Conservation (phyloP, 805 yeast genomes). For the Kazachstania kunashirensis region DNA sequence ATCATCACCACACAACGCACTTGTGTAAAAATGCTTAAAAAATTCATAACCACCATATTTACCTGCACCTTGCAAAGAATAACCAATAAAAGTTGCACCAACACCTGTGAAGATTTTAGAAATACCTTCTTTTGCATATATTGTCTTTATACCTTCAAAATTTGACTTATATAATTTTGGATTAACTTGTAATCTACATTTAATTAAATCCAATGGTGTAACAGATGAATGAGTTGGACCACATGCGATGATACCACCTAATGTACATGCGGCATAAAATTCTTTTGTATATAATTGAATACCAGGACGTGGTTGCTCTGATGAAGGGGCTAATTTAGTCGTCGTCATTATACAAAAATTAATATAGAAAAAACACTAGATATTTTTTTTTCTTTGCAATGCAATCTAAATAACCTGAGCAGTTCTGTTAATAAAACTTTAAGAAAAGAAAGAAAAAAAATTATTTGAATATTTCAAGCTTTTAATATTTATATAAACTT, state of each 20-base stretch:
- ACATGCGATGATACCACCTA: constrained; percentile 72
- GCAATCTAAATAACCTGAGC: too few species aligned
- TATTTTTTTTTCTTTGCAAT: neutral
- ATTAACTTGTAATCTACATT: constrained; percentile 86
- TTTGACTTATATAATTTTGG: constrained; percentile 64
- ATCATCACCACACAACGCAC: constrained; percentile 49
- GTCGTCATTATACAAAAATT: too few species aligned
- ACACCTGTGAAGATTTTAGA: constrained; percentile 76
- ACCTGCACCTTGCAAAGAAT: constrained; percentile 94
- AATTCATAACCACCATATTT: constrained; percentile 92
- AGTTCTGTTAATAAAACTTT: too few species aligned
- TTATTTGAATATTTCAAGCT: too few species aligned
- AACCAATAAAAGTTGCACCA: constrained; percentile 88
- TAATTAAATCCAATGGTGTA: constrained; percentile 87
- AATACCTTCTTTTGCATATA: constrained; percentile 63
- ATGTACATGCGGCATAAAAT: constrained; percentile 37
- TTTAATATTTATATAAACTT: too few species aligned
- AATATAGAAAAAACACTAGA: too few species aligned
- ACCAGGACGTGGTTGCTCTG: neutral
- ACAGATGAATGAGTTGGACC: constrained; percentile 94
- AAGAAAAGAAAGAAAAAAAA: too few species aligned
- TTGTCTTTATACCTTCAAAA: constrained; percentile 70
- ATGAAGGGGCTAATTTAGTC: neutral
- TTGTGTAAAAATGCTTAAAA: constrained; percentile 72
- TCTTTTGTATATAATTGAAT: constrained; percentile 21